Base-by-base conservation (phyloP, 106 monocot species). In the Hemerocallis citrina region DNA sequence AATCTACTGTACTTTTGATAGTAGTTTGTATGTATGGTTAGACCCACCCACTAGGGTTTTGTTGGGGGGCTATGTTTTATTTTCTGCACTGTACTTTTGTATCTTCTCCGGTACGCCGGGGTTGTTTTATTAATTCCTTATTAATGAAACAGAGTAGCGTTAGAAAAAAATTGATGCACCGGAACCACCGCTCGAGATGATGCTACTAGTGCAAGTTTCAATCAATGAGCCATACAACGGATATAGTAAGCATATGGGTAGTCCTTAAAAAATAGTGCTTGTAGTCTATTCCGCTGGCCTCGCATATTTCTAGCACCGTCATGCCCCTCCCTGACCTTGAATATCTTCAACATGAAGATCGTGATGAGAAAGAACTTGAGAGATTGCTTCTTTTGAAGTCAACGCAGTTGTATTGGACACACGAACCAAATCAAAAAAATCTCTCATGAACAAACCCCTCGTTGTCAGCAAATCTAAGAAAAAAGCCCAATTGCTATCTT, bases 291-390 rank as follows among this genome's bases (percentile, higher is more conserved):
- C 22, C 50, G 24, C 50, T 21, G 22, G 24, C 50, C 50, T 0
- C 50, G 10, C 50, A 50, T 50, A 21, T 50, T 50, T 6, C 50
- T 50, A n/a, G n/a, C n/a, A n/a, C n/a, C n/a, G n/a, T n/a, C n/a
- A n/a, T n/a, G n/a, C 8, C 0, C 22, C n/a, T 20, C 1, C 21
- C 5, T 22, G 1, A 5, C 20, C 50, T 50, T 3, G 0, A 50
- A 27, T 20, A 27, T 50, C 24, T 50, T 50, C 2, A 50, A 50
- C 24, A 16, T 22, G 4, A 7, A 50, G 3, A 21, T 1, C 8
- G 22, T 50, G 22, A 23, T 20, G 50, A 50, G 10, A 50, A 17
- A 23, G 20, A 20, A 23, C 22, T 27, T 0, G 0, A 4, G 20
- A 20, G 0, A 22, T 22, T 0, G 0, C 3, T 0, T 50, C 24